Evolutionary conservation across 2,329 filamentous ascomycete species (phyloP), one percentile per base, ranked within the genome.

Genomic region (Colletotrichum shisoi): DNA sequence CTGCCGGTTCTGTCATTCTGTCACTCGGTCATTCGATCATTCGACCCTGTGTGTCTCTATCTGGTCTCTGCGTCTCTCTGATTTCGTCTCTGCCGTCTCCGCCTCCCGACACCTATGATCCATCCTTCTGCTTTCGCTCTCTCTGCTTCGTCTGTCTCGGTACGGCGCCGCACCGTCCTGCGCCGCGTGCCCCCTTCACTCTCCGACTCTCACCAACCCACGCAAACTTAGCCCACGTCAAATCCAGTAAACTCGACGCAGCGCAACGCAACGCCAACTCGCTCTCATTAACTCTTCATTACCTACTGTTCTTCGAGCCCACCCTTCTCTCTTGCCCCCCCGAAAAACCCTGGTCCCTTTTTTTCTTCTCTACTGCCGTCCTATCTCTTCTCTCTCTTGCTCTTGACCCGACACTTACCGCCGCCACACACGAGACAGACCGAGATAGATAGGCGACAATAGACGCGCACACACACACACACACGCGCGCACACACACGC

Each of bases 131-230:
- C 51, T 31, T 37, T 37, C 24, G 39, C 19, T 34, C 53, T 17
- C 45, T 17, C 46, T 24, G 15, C 27, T 31, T 51, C 8, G 48
- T n/a, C 27, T 34, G 7, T 49, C 39, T 52, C 37, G 56, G 63
- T 39, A 63, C 57, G 60, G 63, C 60, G 64, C 51, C 62, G 58
- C 51, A 49, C 42, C 49, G 57, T 37, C 62, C 51, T 52, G 63
- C 63, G 57, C 63, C 56, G 57, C 42, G 57, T 54, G 57, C 62
- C 61, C 61, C 49, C 27, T 15, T 27, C 56, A 58, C 42, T 42
- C 40, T 39, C 59, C 19, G 42, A 58, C 27, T 42, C 40, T 39
- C 59, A 42, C 34, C 37, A 21, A 40, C 34, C 52, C 34, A 37
- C 54, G n/a, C 21, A 40, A 34, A 17, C 27, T 31, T 31, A 31